phyloP scores from a whole-genome alignment of 1,284 basidiomycete genomes.

The Lignosus rhinocerotis region DNA sequence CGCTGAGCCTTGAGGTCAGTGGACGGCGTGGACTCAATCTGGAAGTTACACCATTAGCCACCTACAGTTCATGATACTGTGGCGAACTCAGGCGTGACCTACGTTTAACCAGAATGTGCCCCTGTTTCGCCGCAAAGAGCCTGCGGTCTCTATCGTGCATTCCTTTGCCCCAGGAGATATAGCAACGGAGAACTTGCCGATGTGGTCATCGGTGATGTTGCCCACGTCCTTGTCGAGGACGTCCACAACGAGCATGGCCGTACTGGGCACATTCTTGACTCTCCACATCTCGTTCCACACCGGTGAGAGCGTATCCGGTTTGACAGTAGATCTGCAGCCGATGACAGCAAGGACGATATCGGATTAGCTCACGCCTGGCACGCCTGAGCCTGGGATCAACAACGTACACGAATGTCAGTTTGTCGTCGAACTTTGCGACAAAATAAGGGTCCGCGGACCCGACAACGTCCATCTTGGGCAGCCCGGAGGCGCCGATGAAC shows the following conservation, averaged over 20 bases:
- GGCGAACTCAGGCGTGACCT: slow-evolving; percentile 4
- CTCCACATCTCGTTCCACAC: slow-evolving; percentile 78
- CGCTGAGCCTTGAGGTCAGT: slow-evolving; percentile 35
- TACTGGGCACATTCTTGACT: slow-evolving; percentile 66
- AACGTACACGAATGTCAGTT: slow-evolving; percentile 60
- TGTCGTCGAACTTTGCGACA: slow-evolving; percentile 62
- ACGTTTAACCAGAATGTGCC: slow-evolving; percentile 75
- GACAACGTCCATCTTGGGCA: slow-evolving; percentile 72
- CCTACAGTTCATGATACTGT: too few species aligned
- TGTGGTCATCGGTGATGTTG: slow-evolving; percentile 56
- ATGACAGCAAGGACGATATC: not conserved
- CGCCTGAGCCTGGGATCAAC: not conserved
- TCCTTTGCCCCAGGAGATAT: slow-evolving; percentile 61
- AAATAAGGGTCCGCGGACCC: slow-evolving; percentile 74
- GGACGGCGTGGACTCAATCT: slow-evolving; percentile 47
- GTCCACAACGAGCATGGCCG: slow-evolving; percentile 56
- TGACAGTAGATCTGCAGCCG: slow-evolving; percentile 59
- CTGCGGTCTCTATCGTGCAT: slow-evolving; percentile 52
- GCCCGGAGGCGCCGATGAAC: slow-evolving; percentile 67
- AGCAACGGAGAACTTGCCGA: slow-evolving; percentile 62
- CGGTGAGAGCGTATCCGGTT: slow-evolving; percentile 55
- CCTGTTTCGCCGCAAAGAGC: slow-evolving; percentile 43
- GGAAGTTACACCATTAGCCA: not conserved
- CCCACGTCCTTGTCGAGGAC: slow-evolving; percentile 70
- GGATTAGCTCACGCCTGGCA: not conserved